Base-by-base conservation (phyloP, 495 filamentous ascomycete species). In the Neurospora sp. region DNA sequence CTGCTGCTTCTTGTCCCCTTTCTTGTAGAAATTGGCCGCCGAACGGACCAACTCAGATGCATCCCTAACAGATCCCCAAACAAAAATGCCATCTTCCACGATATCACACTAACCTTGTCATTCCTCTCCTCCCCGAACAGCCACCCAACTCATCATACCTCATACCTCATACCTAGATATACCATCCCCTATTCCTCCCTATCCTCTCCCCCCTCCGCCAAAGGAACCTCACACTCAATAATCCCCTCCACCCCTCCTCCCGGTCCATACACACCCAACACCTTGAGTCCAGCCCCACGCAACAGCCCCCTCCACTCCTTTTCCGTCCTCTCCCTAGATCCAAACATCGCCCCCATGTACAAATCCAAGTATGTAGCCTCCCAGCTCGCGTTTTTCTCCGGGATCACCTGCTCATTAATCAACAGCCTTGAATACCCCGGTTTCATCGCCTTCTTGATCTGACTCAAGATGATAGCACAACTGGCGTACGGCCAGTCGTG, bases 321-420 rank as follows among this genome's bases (percentile, higher is more conserved):
- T 54, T 79, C 76, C 2, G 81, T 84, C 69, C 80, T 69, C 73
- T 82, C 79, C 35, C 74, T 60, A 18, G 79, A 38, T 35, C 73
- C 72, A 41, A 80, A 44, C 10, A 79, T 6, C 5, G 70, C 54
- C 71, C 80, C 69, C 77, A 82, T 77, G 49, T 77, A 75, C 31
- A 82, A 27, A 70, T 82, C 81, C 23, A 80, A 71, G 77, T 83
- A 73, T 82, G 87, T 80, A 0, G 85, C 85, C 40, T 81, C 80
- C 79, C 84, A 84, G 0, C 77, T 75, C 0, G 86, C 82, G 0
- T 79, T 81, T 73, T 75, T 77, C 27, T 82, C 78, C 0, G 82
- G 83, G 11, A 90, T 80, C 9, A 89, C 83, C 72, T 83, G 83
- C 78, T 89, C 88, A 73, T 88, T 87, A 18, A 90, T 79, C 49